phyloP scores from a whole-genome alignment of 2,329 filamentous ascomycete species.

The Teratosphaeria viscida region DNA sequence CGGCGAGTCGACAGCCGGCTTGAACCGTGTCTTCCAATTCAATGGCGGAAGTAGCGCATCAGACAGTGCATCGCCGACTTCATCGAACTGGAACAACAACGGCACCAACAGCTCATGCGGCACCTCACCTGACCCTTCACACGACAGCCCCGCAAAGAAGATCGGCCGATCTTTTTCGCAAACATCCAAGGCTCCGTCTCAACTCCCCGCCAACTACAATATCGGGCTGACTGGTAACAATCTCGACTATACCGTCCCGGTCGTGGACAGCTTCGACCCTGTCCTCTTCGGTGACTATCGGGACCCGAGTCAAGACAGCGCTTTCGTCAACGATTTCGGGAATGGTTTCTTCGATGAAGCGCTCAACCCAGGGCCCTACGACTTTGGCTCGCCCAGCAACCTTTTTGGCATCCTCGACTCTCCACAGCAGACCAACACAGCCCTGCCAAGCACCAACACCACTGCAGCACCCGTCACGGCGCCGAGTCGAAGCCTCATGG shows the following conservation, averaged over 20 bases:
- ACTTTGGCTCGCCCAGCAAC: constrained; percentile 75
- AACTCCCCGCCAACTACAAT: constrained; percentile 7
- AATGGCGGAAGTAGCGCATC: constrained; percentile 36
- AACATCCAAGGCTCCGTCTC: constrained; percentile 10
- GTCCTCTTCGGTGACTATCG: constrained; percentile 86
- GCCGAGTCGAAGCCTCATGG: constrained; percentile 51
- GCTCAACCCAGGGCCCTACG: constrained; percentile 32
- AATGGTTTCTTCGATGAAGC: constrained; percentile 59
- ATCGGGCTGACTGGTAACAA: constrained; percentile 6
- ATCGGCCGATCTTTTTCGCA: constrained; percentile 31
- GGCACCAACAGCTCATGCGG: constrained; percentile 58
- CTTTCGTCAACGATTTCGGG: constrained; percentile 51
- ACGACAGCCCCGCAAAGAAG: constrained; percentile 57
- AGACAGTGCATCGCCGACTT: constrained; percentile 41
- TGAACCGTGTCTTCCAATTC: constrained; percentile 41
- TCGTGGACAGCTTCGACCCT: constrained; percentile 71
- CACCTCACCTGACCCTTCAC: constrained; percentile 66
- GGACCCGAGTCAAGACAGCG: constrained; percentile 75
- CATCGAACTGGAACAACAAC: constrained; percentile 40
- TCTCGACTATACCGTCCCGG: constrained; percentile 17
- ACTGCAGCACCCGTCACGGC: constrained; percentile 5
- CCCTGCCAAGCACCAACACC: constrained; percentile 4
- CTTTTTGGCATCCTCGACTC: constrained; percentile 39
- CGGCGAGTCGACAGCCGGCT: constrained; percentile 33
- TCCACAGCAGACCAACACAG: constrained; percentile 21